Conservation (phyloP, 352 stramenopile species). For the Phytophthora fragariaefolia region DNA sequence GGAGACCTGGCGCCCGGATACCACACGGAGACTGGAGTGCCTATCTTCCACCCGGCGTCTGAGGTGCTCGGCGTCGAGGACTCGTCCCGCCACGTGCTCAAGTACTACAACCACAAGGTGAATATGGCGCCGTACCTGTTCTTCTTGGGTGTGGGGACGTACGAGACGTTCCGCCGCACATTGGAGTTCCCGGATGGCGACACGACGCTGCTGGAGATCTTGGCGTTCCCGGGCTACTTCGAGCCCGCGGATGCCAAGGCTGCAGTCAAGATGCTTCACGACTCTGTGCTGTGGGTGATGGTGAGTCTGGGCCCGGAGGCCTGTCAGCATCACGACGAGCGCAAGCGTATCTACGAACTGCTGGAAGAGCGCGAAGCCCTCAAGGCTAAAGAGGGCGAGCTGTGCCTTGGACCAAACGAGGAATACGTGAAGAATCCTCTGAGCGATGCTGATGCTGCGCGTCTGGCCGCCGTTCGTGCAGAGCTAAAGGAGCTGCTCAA, state of each 20-base stretch:
- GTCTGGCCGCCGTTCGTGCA: slow-evolving; percentile 53
- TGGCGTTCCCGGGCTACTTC: slow-evolving; percentile 75
- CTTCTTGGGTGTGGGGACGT: slow-evolving; percentile 79
- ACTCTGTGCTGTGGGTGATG: slow-evolving; percentile 78
- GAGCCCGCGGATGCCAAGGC: slow-evolving; percentile 70
- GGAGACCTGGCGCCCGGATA: slow-evolving; percentile 75
- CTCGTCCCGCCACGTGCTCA: slow-evolving; percentile 65
- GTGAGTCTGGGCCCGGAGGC: slow-evolving; percentile 74
- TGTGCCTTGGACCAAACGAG: slow-evolving; percentile 68
- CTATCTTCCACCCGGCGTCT: slow-evolving; percentile 61
- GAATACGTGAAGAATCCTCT: slow-evolving; percentile 55
- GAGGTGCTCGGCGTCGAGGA: slow-evolving; percentile 65
- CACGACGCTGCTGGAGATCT: slow-evolving; percentile 73
- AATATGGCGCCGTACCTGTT: slow-evolving; percentile 88
- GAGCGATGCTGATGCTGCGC: slow-evolving; percentile 46
- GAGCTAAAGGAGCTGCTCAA: slow-evolving; percentile 72
- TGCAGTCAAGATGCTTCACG: slow-evolving; percentile 78
- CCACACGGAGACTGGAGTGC: slow-evolving; percentile 60
- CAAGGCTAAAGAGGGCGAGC: slow-evolving; percentile 66
- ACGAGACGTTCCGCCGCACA: slow-evolving; percentile 75
- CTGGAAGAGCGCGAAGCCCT: slow-evolving; percentile 68
- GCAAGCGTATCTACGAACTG: slow-evolving; percentile 73
- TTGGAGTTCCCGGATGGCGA: slow-evolving; percentile 82
- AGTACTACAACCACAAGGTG: slow-evolving; percentile 87
- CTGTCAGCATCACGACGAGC: slow-evolving; percentile 72